phyloP scores from a whole-genome alignment of 768 basidiomycete species.

The Kwoniella pini region DNA sequence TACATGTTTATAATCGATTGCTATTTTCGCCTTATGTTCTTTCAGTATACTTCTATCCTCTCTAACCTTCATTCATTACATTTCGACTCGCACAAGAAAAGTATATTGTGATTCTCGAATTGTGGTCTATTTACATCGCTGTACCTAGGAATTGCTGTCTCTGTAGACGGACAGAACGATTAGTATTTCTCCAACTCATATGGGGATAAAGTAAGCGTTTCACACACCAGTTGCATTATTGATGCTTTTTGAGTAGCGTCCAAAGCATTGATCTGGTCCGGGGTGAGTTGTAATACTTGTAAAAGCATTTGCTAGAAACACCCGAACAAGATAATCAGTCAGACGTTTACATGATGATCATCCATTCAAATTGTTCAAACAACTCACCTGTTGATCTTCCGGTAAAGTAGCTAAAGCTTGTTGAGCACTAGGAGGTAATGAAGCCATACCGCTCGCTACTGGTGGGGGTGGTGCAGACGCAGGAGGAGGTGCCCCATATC shows the following conservation, averaged over 20 bases:
- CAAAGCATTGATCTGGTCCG: conserved; percentile 77
- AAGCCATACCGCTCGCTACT: conserved; percentile 12
- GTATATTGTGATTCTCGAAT: no score
- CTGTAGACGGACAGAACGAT: conserved; percentile 17
- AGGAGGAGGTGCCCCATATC: conserved; percentile 19
- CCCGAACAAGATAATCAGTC: neutral
- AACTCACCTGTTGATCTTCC: conserved; percentile 52
- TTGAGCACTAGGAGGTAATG: conserved; percentile 33
- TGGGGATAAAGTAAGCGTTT: no score
- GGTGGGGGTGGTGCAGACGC: conserved; percentile 12
- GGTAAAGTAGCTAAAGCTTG: conserved; percentile 38
- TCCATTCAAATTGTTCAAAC: no score
- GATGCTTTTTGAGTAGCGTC: conserved; percentile 76
- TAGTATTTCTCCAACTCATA: neutral
- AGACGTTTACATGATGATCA: neutral
- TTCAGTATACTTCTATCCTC: neutral
- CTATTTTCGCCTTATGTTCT: no score
- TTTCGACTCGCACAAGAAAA: no score
- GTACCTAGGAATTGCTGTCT: conserved; percentile 48
- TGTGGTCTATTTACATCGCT: conserved; percentile 21
- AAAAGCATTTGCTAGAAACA: conserved; percentile 68
- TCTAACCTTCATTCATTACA: neutral
- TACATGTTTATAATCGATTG: no score
- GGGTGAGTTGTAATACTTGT: conserved; percentile 79
- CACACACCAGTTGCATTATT: conserved; percentile 77